Conservation (phyloP, 2,329 filamentous ascomycete genomes). For the Penicillium sp. region DNA sequence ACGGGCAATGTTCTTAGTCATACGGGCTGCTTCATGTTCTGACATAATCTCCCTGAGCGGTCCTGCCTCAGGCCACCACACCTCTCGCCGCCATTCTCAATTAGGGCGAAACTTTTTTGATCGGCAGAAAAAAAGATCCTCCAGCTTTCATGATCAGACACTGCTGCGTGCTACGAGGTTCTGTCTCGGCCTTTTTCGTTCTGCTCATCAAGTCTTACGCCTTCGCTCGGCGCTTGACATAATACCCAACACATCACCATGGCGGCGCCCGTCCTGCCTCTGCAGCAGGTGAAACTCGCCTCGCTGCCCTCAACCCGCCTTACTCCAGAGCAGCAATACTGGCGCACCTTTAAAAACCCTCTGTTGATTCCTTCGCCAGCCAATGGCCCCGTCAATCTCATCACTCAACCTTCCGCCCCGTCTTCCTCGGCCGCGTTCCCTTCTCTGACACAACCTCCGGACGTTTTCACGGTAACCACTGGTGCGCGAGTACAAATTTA, state of each 20-base stretch:
- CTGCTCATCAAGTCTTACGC: neutral
- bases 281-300: slow-evolving; percentile 80
- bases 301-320: slow-evolving; percentile 74
- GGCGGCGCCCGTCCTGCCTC: slow-evolving; percentile 82
- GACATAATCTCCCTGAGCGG: too few species aligned
- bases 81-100: slow-evolving; percentile 31
- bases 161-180: slow-evolving; percentile 12
- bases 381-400: slow-evolving; percentile 85
- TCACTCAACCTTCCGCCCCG: slow-evolving; percentile 68
- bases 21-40: too few species aligned
- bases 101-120: slow-evolving; percentile 33
- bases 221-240: neutral
- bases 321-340: slow-evolving; percentile 93
- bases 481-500: slow-evolving; percentile 92
- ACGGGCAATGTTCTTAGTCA: too few species aligned
- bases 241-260: slow-evolving; percentile 52
- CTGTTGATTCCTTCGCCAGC: slow-evolving; percentile 88
- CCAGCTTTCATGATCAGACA: slow-evolving; percentile 22
- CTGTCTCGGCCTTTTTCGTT: slow-evolving; percentile 1
- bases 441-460: slow-evolving; percentile 52
- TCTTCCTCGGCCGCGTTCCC: slow-evolving; percentile 47
- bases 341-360: slow-evolving; percentile 92
- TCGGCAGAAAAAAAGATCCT: slow-evolving; percentile 35
- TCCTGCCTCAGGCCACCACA: slow-evolving; percentile 26
- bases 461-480: slow-evolving; percentile 87